phyloP scores from a whole-genome alignment of 2,329 filamentous ascomycete genomes.

The Fusarium robinianum region DNA sequence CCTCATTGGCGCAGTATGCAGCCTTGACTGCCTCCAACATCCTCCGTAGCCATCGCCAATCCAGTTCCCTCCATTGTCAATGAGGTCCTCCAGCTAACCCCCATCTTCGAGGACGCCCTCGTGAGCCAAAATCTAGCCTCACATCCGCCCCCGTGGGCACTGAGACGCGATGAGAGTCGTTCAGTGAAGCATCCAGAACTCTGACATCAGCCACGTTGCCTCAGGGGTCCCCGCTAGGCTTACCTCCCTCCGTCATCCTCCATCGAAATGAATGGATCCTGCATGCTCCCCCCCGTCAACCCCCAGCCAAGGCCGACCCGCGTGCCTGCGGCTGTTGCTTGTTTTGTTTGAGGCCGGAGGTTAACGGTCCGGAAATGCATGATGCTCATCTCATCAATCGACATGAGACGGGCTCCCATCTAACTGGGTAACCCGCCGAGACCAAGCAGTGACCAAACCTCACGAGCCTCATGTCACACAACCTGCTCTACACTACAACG shows the following conservation, averaged over 20 bases:
- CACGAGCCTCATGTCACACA: no score
- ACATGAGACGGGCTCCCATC: no score
- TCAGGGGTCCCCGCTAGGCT: conserved; percentile 19
- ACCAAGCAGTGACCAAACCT: no score
- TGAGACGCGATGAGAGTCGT: conserved; percentile 1
- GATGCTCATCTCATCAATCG: neutral
- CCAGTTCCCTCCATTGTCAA: no score
- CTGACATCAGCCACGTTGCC: conserved; percentile 38
- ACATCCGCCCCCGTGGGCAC: neutral
- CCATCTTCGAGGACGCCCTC: no score
- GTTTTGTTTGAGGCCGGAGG: conserved; percentile 4
- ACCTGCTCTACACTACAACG: no score
- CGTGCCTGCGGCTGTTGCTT: conserved; percentile 15
- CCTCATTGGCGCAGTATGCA: no score
- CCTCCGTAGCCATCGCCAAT: no score
- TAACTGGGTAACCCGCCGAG: no score
- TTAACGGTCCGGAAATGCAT: neutral
- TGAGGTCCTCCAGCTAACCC: no score
- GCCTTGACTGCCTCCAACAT: no score
- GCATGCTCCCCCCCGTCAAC: conserved; percentile 22
- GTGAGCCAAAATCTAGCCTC: no score
- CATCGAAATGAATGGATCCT: conserved; percentile 8
- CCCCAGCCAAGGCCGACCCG: conserved; percentile 12
- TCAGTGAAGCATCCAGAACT: conserved; percentile 33
- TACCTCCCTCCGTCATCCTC: conserved; percentile 26